Evolutionary conservation across 2,329 filamentous ascomycete genomes (phyloP).

Genomic region (Clarireedia sp.): DNA sequence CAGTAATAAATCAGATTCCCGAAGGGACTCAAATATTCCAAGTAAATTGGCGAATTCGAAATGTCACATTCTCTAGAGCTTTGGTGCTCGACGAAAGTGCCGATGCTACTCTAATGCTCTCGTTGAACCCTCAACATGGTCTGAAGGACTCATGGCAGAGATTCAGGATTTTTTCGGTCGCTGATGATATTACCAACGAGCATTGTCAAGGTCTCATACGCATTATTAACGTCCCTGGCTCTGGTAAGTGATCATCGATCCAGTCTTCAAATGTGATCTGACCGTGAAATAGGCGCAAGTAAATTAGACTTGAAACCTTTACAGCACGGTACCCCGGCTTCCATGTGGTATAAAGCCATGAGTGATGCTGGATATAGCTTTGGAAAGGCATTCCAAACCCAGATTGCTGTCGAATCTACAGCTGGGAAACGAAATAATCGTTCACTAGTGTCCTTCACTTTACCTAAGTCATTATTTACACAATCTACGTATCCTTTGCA

Average conservation of each 20-base stretch:
- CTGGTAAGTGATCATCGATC: not conserved
- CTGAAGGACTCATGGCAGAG: not conserved
- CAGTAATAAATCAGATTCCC: not conserved
- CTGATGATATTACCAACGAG: not conserved
- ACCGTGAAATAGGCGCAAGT: not conserved
- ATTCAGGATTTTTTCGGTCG: not conserved
- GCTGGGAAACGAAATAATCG: constrained; percentile 1
- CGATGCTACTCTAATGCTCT: not conserved
- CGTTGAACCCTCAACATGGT: not conserved
- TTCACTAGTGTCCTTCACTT: not conserved
- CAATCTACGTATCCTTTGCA: constrained; percentile 30
- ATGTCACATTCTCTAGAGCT: constrained; percentile 6
- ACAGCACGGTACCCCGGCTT: not conserved
- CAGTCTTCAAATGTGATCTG: not conserved
- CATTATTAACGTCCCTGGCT: not conserved
- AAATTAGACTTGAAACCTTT: not conserved
- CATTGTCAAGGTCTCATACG: constrained; percentile 1
- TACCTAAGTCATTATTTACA: constrained; percentile 10
- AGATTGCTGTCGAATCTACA: not conserved
- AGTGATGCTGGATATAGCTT: not conserved
- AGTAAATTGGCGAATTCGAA: not conserved
- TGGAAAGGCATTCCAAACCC: not conserved
- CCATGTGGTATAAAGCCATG: constrained; percentile 1
- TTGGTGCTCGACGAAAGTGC: constrained; percentile 5
- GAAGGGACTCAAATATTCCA: constrained; percentile 1